These are phyloP conservation scores for Aspergillus alliaceus DNA, from an alignment of 2,329 filamentous ascomycete genomes.

Conservation along the genomic window DNA sequence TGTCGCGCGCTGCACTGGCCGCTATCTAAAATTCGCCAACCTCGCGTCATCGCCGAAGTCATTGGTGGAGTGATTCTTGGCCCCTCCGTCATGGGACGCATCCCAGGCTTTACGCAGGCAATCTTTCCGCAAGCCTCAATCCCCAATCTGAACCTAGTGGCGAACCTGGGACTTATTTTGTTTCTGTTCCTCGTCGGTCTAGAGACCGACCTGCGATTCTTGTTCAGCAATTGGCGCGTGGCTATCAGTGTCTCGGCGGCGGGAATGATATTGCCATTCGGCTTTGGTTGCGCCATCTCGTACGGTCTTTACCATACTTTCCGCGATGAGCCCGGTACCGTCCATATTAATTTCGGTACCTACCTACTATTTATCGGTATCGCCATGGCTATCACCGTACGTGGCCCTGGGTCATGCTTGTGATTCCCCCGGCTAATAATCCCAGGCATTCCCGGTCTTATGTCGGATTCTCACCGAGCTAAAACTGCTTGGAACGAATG, in stretches of 20 bases:
- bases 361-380: conserved; percentile 84
- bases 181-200: conserved; percentile 87
- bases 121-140: conserved; percentile 79
- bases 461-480: conserved; percentile 92
- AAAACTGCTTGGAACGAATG: conserved; percentile 77
- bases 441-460: conserved; percentile 75
- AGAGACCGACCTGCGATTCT: conserved; percentile 78
- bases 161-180: conserved; percentile 79
- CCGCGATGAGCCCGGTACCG: conserved; percentile 54
- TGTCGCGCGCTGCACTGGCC: conserved; percentile 75
- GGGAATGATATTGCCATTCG: conserved; percentile 82
- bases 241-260: conserved; percentile 74
- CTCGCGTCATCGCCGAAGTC: conserved; percentile 80
- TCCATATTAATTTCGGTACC: conserved; percentile 61
- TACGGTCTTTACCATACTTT: conserved; percentile 80
- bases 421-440: background rate
- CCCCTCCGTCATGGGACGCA: conserved; percentile 83
- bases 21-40: conserved; percentile 73
- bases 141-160: conserved; percentile 72
- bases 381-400: conserved; percentile 83
- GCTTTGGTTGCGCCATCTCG: conserved; percentile 74
- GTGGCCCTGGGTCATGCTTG: background rate
- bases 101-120: conserved; percentile 71
- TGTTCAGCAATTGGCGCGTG: conserved; percentile 76
- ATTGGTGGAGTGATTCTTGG: conserved; percentile 82